A percentile compares a stretch with the other conserved stretches of the same genome.
phyloP scores from a whole-genome alignment of 2,329 filamentous ascomycete genomes.

The Aspergillus sp. region DNA sequence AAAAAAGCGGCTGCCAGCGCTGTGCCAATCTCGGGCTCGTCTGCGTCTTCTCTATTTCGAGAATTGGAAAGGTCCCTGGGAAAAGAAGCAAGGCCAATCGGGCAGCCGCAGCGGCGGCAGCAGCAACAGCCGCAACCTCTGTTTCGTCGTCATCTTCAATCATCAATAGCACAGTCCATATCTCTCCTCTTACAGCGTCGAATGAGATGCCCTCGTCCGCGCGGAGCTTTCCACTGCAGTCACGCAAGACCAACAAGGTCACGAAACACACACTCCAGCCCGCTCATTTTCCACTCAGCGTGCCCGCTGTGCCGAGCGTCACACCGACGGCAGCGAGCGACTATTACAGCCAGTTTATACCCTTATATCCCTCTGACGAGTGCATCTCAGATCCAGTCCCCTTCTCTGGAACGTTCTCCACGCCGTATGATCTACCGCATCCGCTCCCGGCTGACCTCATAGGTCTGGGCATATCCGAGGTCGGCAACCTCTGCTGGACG shows the following conservation, averaged over 20 bases:
- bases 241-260: not conserved
- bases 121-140: not conserved
- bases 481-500: slow-evolving; percentile 9
- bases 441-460: not conserved
- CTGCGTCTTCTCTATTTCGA: slow-evolving; percentile 17
- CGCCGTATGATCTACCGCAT: not conserved
- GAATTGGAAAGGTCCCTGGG: slow-evolving; percentile 16
- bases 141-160: slow-evolving; percentile 10
- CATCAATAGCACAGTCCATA: slow-evolving; percentile 28
- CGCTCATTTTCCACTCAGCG: too few relatives aligned
- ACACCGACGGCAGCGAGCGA: not conserved
- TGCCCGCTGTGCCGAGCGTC: not conserved
- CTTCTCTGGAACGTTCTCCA: not conserved
- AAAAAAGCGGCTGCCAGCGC: slow-evolving; percentile 16
- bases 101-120: slow-evolving; percentile 6
- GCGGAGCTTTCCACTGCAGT: slow-evolving; percentile 21
- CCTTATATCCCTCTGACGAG: not conserved
- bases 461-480: not conserved
- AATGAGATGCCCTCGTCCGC: not conserved
- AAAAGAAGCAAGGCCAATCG: slow-evolving; percentile 17
- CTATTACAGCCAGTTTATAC: not conserved
- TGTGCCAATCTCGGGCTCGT: slow-evolving; percentile 11
- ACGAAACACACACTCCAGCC: not conserved
- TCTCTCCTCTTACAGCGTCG: slow-evolving; percentile 19
- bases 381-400: not conserved